Conservation (phyloP, 306 rosid species). For the Hippophae gyantsensis region DNA sequence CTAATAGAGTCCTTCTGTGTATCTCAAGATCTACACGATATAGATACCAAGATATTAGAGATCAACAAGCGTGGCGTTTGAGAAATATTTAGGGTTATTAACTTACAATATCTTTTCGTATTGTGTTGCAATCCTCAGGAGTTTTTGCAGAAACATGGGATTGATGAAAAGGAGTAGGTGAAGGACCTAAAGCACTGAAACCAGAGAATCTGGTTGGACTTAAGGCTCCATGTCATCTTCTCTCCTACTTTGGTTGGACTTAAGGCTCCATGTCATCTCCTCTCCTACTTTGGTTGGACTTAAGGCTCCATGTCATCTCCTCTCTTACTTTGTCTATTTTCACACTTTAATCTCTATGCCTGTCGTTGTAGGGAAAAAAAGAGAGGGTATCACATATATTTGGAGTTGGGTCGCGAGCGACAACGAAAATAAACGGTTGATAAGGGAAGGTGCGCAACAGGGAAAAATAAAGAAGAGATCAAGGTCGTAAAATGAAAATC, state of each 20-base stretch:
- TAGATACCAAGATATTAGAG: background rate
- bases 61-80: too few relatives aligned
- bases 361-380: too few relatives aligned
- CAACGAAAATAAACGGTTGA: background rate
- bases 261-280: slow-evolving; percentile 76
- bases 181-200: slow-evolving; percentile 68
- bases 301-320: slow-evolving; percentile 76
- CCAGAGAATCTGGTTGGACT: slow-evolving; percentile 62
- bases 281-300: slow-evolving; percentile 53
- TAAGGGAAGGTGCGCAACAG: background rate
- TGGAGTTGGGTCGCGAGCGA: too few relatives aligned
- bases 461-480: background rate
- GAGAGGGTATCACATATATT: too few relatives aligned
- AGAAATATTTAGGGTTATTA: background rate
- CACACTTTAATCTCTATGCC: slow-evolving; percentile 77
- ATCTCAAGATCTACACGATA: slow-evolving; percentile 63
- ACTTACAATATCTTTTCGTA: slow-evolving; percentile 90
- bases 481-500: too few relatives aligned
- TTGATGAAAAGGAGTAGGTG: slow-evolving; percentile 60
- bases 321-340: slow-evolving; percentile 58
- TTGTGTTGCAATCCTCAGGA: slow-evolving; percentile 77
- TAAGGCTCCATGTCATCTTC: slow-evolving; percentile 75
- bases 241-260: slow-evolving; percentile 54
- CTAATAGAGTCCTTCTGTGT: slow-evolving; percentile 95
- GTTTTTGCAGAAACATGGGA: slow-evolving; percentile 40